Base-by-base conservation (phyloP, 1,284 basidiomycete genomes). In the Boletus sp. region DNA sequence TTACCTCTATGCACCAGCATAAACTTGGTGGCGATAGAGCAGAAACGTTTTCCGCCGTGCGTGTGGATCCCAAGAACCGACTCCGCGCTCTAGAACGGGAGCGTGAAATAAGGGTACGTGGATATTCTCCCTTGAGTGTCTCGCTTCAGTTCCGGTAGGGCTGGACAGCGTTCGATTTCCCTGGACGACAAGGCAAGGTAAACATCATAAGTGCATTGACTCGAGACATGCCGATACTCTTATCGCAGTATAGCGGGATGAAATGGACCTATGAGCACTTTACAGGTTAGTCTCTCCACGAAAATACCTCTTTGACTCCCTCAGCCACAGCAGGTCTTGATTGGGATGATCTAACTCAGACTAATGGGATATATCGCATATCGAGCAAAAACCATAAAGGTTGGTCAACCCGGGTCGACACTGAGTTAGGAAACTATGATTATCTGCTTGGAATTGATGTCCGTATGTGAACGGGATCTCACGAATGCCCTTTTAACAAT, bases 161-260 rank as follows among this genome's bases (percentile, higher is more conserved):
- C 1, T 95, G 92, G 91, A 94, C 91, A 19, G 81, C 74, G 0
- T 97, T 90, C 64, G 82, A 88, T 55, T 97, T 94, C 65, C 73
- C 81, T 7, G 88, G 85, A 27, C 75, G 94, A 66, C 77, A 74
- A 12, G 81, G 79, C 50, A 87, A 91, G 70, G 88, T 88, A 58
- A 52, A 38, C 25, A n/a, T 19, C n/a, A 19, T 16, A 26, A n/a
- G 37, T 37, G 3, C 4, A 19, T 41, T 22, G 12, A 22, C 10
- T 22, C 5, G 12, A 32, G 30, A 30, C 25, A n/a, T 35, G 14
- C 6, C 36, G 4, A 27, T 25, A 9, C 8, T 43, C 4, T 33
- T 8, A 23, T 43, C 12, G 34, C 12, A 90, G 87, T 85, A 90
- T 57, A 89, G 86, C 61, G 59, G 55, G 25, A 66, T 90, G 54